Base-by-base conservation (phyloP, 352 stramenopile species). In the Phytophthora sojae region DNA sequence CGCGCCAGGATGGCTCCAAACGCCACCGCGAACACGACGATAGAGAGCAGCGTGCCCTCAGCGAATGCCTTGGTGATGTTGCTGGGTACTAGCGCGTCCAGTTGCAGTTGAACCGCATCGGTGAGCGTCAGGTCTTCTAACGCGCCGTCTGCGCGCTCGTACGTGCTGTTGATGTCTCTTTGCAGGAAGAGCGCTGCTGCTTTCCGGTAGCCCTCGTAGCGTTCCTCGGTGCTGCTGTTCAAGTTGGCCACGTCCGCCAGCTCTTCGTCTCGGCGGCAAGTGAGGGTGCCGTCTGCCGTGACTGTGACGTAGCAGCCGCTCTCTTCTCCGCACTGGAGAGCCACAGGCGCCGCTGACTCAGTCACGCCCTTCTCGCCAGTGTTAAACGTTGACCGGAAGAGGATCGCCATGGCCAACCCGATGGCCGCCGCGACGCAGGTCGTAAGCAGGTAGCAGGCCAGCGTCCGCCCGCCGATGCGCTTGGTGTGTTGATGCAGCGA, bases 1-100 rank as follows among this genome's bases (percentile, higher is more conserved):
- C 57, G 73, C 7, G 68, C 68, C 19, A 82, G 62, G 11, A 75
- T 61, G 12, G 84, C 51, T 8, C 75, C 76, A 47, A 88, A 88
- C 23, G 64, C 51, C 52, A 85, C 68, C 4, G 71, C 77, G 63
- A 89, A 89, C 67, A 65, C 82, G 57, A 88, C 75, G 61, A 89
- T 81, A 35, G 75, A 81, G 9, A 84, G 69, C 62, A 88, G 21
- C 11, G 76, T 74, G 19, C 64, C 67, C 17, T 85, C 64, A 1
- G 69, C 58, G 50, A 88, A 86, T 4, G 78, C 73, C 0, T 29
- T 35, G 0, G 71, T 79, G 61, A 88, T 77, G 67, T 85, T 88
- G 51, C 35, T 54, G 2, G 80, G 78, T n/a, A 88, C 79, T 2
- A 88, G 64, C 12, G 72, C 63, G 23, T 82, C 21, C 11, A 85